Percentiles rank a stretch among this genome's conserved stretches.
phyloP scores from a whole-genome alignment of 176 grass and related monocot species.

The Leersia perrieri region DNA sequence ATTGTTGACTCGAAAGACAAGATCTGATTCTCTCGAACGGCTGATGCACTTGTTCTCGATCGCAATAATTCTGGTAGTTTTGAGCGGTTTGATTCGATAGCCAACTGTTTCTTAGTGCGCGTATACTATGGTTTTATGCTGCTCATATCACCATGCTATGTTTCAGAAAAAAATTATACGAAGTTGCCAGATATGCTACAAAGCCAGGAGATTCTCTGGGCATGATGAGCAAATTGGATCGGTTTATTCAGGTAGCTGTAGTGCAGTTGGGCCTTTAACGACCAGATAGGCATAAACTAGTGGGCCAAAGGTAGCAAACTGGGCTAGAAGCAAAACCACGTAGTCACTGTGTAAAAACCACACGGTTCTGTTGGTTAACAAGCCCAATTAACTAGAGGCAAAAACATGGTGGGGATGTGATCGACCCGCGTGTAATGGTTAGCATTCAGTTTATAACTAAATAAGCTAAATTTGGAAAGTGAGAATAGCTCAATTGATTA shows the following conservation, averaged over 20 bases:
- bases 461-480: too few relatives aligned
- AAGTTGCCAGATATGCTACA: neutral
- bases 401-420: too few relatives aligned
- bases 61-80: neutral
- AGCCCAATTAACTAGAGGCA: neutral
- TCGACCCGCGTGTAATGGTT: too few relatives aligned
- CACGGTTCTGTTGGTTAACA: neutral
- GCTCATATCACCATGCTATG: neutral
- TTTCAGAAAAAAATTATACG: too few relatives aligned
- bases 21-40: constrained; percentile 22
- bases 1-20: constrained; percentile 19
- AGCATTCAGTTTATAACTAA: too few relatives aligned
- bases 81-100: constrained; percentile 16
- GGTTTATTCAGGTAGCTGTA: neutral
- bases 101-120: neutral
- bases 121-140: neutral
- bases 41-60: neutral
- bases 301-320: neutral
- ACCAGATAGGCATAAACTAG: neutral
- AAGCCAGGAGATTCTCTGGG: neutral
- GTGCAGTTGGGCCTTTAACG: neutral
- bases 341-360: neutral
- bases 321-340: too few relatives aligned
- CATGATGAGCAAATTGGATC: neutral
- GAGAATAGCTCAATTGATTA: too few relatives aligned